Evolutionary conservation across 768 basidiomycete species (phyloP).

Genomic region (Boletus rubropictus): DNA sequence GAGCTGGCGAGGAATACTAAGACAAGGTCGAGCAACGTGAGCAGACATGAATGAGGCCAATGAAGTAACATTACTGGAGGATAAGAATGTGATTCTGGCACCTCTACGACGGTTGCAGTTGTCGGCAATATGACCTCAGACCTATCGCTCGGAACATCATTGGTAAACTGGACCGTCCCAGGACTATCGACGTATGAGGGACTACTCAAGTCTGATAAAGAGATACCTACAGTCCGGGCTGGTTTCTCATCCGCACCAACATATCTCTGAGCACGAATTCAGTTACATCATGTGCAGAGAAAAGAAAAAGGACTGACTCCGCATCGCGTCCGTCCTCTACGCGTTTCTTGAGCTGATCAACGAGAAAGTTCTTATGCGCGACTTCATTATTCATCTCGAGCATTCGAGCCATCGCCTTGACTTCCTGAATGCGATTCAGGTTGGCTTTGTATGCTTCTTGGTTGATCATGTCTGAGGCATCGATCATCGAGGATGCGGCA

Average conservation of each 20-base stretch:
- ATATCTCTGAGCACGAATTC: constrained; percentile 14
- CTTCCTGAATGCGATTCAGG: constrained; percentile 21
- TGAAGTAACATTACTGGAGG: constrained; percentile 11
- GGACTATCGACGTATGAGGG: constrained; percentile 11
- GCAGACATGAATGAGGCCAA: not conserved
- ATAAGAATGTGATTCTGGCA: constrained; percentile 16
- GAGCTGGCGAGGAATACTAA: constrained; percentile 8
- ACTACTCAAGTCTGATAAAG: not conserved
- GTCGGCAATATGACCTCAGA: constrained; percentile 27
- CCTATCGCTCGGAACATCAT: constrained; percentile 4
- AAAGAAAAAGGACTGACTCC: constrained; percentile 29
- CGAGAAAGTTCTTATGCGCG: constrained; percentile 33
- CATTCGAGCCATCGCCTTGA: constrained; percentile 25
- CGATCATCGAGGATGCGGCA: constrained; percentile 25
- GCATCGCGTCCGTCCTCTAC: constrained; percentile 43
- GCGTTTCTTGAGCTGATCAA: constrained; percentile 32
- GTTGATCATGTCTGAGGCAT: constrained; percentile 15
- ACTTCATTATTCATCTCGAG: constrained; percentile 39
- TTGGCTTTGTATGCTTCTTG: constrained; percentile 23
- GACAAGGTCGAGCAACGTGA: constrained; percentile 6
- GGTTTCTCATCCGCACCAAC: constrained; percentile 17
- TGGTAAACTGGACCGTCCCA: constrained; percentile 12
- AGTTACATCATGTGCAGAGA: not conserved
- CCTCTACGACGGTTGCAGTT: constrained; percentile 34
- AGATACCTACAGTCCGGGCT: constrained; percentile 11